Evolutionary conservation across 495 filamentous ascomycete genomes (phyloP).

Genomic region (Opeltia flavorubescens): DNA sequence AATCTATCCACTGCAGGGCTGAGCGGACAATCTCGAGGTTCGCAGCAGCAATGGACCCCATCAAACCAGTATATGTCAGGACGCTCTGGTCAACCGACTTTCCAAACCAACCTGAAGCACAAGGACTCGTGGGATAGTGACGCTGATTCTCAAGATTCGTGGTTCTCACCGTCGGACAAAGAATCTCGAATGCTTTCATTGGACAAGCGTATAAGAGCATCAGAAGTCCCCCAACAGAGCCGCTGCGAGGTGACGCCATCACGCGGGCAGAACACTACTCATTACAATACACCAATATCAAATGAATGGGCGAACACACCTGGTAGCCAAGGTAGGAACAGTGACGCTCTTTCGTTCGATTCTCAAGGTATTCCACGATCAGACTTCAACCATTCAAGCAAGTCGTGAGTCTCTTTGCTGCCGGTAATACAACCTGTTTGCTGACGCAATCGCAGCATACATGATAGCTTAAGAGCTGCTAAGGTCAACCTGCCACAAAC

Average conservation of each 20-base stretch:
- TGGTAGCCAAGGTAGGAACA: not conserved
- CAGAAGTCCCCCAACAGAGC: not conserved
- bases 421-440: not conserved
- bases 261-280: too few species aligned
- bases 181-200: not conserved
- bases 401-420: not conserved
- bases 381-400: not conserved
- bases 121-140: not conserved
- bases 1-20: too few species aligned
- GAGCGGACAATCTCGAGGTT: too few species aligned
- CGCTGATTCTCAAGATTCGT: not conserved
- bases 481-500: not conserved
- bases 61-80: too few species aligned
- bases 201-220: not conserved
- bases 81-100: too few species aligned
- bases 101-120: too few species aligned
- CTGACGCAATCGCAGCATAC: not conserved
- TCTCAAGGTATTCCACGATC: not conserved
- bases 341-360: not conserved
- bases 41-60: too few species aligned
- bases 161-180: not conserved
- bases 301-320: not conserved
- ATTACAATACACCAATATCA: too few species aligned
- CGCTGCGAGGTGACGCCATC: too few species aligned
- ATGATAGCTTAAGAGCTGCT: not conserved